phyloP scores from a whole-genome alignment of 306 rosid genomes.

The Citrullus mucosospermus region DNA sequence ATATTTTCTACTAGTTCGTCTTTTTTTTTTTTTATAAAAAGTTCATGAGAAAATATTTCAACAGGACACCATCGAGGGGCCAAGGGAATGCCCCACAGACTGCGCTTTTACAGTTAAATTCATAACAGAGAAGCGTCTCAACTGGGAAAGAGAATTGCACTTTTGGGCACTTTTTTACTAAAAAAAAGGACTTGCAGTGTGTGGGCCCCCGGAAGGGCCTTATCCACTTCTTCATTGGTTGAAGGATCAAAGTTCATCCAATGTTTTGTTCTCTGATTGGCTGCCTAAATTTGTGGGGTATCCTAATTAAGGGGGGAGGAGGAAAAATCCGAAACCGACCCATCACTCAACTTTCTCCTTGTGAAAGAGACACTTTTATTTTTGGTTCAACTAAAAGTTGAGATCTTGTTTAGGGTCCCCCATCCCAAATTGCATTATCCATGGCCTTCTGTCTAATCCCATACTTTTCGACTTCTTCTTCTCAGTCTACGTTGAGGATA shows the following conservation, averaged over 20 bases:
- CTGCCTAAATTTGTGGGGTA: background rate
- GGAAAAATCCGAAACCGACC: background rate
- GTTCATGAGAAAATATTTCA: background rate
- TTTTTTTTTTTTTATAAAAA: background rate
- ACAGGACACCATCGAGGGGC: background rate
- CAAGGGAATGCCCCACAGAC: constrained; percentile 34
- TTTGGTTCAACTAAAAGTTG: constrained; percentile 3
- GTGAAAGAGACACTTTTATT: background rate
- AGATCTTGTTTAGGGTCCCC: background rate
- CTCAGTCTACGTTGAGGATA: background rate
- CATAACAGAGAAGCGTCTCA: background rate
- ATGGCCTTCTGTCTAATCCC: constrained; percentile 4
- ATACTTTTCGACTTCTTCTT: background rate
- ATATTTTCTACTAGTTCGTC: background rate
- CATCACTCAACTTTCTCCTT: background rate
- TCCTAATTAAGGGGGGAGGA: background rate
- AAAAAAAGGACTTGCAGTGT: background rate
- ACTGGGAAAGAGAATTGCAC: constrained; percentile 19
- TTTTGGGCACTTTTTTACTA: constrained; percentile 13
- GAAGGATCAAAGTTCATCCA: background rate
- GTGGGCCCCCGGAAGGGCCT: background rate
- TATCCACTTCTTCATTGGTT: constrained; percentile 7
- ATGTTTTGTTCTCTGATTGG: background rate
- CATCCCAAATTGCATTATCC: background rate
- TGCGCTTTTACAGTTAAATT: constrained; percentile 42